Conservation (phyloP, 1,284 basidiomycete genomes). For the Butyriboletus appendiculatus region DNA sequence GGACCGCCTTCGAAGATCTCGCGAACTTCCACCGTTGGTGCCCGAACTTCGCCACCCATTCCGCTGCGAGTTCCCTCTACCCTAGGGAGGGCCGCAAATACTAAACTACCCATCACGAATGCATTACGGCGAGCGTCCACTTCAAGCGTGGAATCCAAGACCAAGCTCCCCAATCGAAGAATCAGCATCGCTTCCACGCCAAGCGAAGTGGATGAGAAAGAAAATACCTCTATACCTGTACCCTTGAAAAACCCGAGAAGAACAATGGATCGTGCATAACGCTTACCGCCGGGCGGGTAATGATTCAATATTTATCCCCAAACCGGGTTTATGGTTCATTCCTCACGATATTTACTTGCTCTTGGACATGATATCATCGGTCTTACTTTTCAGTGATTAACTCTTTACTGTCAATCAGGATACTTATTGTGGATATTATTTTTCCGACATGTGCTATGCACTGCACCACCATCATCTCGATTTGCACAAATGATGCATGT, state of each 20-base stretch:
- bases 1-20: constrained; percentile 46
- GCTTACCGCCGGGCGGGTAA: constrained; percentile 1
- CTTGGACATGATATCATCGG: constrained; percentile 13
- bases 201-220: constrained; percentile 30
- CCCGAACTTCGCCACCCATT: constrained; percentile 39
- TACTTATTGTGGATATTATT: constrained; percentile 4
- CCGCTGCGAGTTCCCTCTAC: constrained; percentile 35
- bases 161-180: constrained; percentile 18
- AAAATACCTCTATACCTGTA: constrained; percentile 18
- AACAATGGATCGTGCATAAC: constrained; percentile 19
- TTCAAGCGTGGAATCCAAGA: constrained; percentile 20
- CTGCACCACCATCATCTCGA: background rate
- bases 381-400: constrained; percentile 10
- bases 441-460: constrained; percentile 2
- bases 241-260: constrained; percentile 21
- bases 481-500: constrained; percentile 15
- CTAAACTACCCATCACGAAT: constrained; percentile 11
- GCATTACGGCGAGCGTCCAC: constrained; percentile 25
- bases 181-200: constrained; percentile 20
- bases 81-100: constrained; percentile 28
- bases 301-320: constrained; percentile 8
- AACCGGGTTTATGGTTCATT: background rate
- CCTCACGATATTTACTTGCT: constrained; percentile 9
- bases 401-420: constrained; percentile 10
- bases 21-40: constrained; percentile 37